These are phyloP conservation scores for Yamadazyma ubonensis DNA, from an alignment of 805 yeast species.

Conservation along the genomic window DNA sequence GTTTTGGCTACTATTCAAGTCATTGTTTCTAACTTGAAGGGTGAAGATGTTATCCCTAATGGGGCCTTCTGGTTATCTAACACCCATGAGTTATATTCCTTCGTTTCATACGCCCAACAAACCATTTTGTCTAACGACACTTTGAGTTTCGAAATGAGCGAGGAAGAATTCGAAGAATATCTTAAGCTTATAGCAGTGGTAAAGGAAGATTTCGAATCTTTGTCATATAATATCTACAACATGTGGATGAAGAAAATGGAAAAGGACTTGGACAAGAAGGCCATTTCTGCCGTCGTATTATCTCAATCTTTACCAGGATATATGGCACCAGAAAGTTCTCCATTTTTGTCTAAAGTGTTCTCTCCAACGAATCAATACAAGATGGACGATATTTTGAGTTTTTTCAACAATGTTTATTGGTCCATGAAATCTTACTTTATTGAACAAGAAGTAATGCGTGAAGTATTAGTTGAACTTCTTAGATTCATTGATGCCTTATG, in stretches of 20 bases:
- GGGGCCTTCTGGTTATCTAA: conserved; percentile 98
- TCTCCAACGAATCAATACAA: conserved; percentile 68
- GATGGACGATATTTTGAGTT: conserved; percentile 91
- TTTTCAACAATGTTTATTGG: conserved; percentile 89
- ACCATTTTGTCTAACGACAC: conserved; percentile 86
- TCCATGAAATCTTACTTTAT: conserved; percentile 88
- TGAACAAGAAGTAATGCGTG: conserved; percentile 80
- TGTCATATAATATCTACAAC: conserved; percentile 90
- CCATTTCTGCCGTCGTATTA: conserved; percentile 90
- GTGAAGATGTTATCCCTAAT: conserved; percentile 82
- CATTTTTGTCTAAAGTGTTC: conserved; percentile 82
- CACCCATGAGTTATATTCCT: conserved; percentile 91
- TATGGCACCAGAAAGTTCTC: conserved; percentile 77
- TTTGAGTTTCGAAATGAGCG: conserved; percentile 79
- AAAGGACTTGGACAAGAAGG: conserved; percentile 84
- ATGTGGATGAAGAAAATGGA: conserved; percentile 97
- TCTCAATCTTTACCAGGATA: conserved; percentile 97
- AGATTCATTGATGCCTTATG: conserved; percentile 88
- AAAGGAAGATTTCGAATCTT: conserved; percentile 89
- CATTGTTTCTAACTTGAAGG: conserved; percentile 74
- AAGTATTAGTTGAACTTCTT: conserved; percentile 78
- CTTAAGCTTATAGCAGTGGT: conserved; percentile 85
- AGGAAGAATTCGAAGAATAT: conserved; percentile 86
- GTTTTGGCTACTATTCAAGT: conserved; percentile 84
- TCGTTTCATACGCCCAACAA: conserved; percentile 89